Evolutionary conservation across 129 eudicot genomes (phyloP), one percentile per base, ranked within the genome.

Genomic region (Scalesia atractyloides): DNA sequence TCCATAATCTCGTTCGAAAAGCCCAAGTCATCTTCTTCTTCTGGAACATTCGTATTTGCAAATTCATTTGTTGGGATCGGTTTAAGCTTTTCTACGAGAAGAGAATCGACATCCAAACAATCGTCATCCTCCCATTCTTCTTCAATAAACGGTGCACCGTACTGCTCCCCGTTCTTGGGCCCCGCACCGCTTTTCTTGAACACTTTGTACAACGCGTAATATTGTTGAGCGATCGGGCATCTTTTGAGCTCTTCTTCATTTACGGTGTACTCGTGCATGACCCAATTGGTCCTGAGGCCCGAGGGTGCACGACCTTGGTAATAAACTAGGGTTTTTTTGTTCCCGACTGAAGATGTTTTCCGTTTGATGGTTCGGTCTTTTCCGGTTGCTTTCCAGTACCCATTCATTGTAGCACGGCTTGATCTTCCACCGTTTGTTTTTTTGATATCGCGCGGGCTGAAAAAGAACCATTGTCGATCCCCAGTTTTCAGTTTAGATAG

Each of bases 301-400:
- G 81, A 49, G 66, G 98, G 98, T 9, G 98, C 98, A 22, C 96
- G 98, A 1, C 98, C 98, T 69, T 66, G 79, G 74, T 92, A 87
- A 73, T 87, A 92, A 53, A 92, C 96, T 2, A 92, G 77, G n/a
- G 98, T 92, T 61, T 92, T 92, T 76, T 92, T 92, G 4, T 74
- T 10, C 13, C 98, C 98, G n/a, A 85, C 98, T 5, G 84, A 54
- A 5, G 84, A 74, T 26, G 91, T 80, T 39, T 79, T 85, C 6
- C 85, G 78, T 24, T 83, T 69, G 54, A 92, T 89, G 14, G 65
- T 80, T 22, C 98, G 88, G 69, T 92, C 98, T 30, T 92, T 92
- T 13, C 98, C 98, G 3, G 98, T 89, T 73, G 91, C 96, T 79
- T 92, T 92, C 98, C 98, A 92, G 73, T 92, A 92, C 0, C 98